Percentiles rank a stretch among this genome's conserved stretches.
phyloP scores from a whole-genome alignment of 2,329 filamentous ascomycete genomes.

The Fusarium setosum region DNA sequence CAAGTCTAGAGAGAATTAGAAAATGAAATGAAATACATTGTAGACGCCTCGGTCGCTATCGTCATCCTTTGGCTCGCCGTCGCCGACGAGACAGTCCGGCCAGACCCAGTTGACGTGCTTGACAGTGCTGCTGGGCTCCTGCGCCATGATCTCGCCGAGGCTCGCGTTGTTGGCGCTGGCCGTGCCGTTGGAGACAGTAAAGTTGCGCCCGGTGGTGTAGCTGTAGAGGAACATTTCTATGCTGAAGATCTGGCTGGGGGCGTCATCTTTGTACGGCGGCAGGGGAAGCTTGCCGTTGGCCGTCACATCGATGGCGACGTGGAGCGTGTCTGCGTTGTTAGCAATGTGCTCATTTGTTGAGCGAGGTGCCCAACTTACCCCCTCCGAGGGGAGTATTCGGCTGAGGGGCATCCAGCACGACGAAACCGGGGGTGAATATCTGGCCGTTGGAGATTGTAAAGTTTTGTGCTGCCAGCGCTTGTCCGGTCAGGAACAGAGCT shows the following conservation, averaged over 20 bases:
- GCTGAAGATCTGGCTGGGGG: constrained; percentile 68
- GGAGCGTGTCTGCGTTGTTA: constrained; percentile 62
- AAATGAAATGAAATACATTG: constrained; percentile 61
- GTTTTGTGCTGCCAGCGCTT: constrained; percentile 49
- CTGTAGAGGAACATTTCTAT: constrained; percentile 76
- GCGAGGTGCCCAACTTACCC: constrained; percentile 54
- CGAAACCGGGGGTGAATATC: constrained; percentile 76
- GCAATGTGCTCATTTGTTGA: background rate
- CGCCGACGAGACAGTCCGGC: constrained; percentile 75
- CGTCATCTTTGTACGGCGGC: constrained; percentile 64
- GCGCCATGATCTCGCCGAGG: constrained; percentile 66
- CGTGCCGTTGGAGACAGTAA: constrained; percentile 75
- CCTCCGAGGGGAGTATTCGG: constrained; percentile 73
- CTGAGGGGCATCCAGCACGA: constrained; percentile 73
- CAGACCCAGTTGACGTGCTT: constrained; percentile 80
- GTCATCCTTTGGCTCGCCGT: constrained; percentile 59
- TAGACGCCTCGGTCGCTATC: constrained; percentile 67
- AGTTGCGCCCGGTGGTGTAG: constrained; percentile 71
- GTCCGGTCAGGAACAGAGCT: constrained; percentile 36
- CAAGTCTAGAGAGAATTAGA: background rate
- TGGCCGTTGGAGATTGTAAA: constrained; percentile 74
- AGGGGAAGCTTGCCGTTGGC: constrained; percentile 73
- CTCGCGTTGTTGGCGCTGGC: constrained; percentile 62
- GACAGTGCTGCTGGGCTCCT: constrained; percentile 75
- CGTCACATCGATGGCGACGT: constrained; percentile 75